Conservation (phyloP, 2,329 filamentous ascomycete species). For the Epichloe aotearoae region DNA sequence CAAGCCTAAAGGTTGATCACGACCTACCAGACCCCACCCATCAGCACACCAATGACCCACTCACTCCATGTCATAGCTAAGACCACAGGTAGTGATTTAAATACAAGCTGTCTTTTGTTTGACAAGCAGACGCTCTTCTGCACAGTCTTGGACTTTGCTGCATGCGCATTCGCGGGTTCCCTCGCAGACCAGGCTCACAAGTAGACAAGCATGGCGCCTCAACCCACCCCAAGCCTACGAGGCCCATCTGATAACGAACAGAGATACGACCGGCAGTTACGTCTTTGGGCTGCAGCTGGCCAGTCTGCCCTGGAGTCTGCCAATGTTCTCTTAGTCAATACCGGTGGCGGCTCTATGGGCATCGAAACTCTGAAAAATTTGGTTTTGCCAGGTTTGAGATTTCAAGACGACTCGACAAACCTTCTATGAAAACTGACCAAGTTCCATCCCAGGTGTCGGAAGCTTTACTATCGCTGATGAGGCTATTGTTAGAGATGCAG, state of each 20-base stretch:
- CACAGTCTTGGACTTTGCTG: not conserved
- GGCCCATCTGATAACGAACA: constrained; percentile 49
- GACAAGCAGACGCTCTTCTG: not conserved
- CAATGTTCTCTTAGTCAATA: constrained; percentile 83
- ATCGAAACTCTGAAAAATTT: constrained; percentile 93
- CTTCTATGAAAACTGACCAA: not conserved
- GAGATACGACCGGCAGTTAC: constrained; percentile 90
- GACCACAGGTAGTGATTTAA: no score
- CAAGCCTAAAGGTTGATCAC: not conserved
- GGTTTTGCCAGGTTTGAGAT: constrained; percentile 59
- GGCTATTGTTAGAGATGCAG: constrained; percentile 60
- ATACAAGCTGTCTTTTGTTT: no score
- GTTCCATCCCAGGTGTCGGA: constrained; percentile 54
- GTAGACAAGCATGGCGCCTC: not conserved
- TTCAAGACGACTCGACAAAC: constrained; percentile 6
- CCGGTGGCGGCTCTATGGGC: constrained; percentile 72
- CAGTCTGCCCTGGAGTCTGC: constrained; percentile 84
- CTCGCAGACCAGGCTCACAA: not conserved
- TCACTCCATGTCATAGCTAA: not conserved
- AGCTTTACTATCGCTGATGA: constrained; percentile 84
- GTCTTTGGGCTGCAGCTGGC: constrained; percentile 86
- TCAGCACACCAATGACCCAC: not conserved
- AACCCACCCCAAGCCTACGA: constrained; percentile 22
- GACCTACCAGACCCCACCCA: not conserved
- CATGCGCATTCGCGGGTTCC: not conserved